A percentile compares a stretch with the other conserved stretches of the same genome.
phyloP scores from a whole-genome alignment of 2,329 filamentous ascomycete species.

The Nakataea oryzae region DNA sequence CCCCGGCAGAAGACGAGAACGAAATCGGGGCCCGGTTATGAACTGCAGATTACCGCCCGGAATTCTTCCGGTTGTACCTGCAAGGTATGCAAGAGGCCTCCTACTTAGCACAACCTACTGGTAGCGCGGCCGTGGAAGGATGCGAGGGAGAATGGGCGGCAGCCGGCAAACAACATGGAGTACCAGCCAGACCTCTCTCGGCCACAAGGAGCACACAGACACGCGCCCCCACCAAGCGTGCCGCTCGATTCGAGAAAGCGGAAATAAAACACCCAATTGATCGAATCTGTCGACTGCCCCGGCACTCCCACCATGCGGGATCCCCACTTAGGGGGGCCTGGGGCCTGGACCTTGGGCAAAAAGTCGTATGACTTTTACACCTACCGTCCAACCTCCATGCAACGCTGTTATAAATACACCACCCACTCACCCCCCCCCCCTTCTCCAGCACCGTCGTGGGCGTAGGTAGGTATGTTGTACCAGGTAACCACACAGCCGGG shows the following conservation, averaged over 20 bases:
- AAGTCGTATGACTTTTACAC: background rate
- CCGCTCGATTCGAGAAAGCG: conserved; percentile 1
- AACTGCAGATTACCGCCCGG: background rate
- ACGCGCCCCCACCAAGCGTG: background rate
- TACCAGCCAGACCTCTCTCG: too few relatives aligned
- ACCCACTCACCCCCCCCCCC: too few relatives aligned
- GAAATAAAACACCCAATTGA: background rate
- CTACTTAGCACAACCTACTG: background rate
- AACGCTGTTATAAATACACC: too few relatives aligned
- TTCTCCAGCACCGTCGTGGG: too few relatives aligned
- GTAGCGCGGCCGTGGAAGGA: too few relatives aligned
- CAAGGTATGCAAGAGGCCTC: background rate
- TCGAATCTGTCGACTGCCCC: background rate
- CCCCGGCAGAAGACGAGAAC: background rate
- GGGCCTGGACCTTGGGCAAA: background rate
- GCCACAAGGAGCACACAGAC: too few relatives aligned
- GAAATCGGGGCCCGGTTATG: background rate
- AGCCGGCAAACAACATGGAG: too few relatives aligned
- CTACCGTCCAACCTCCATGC: too few relatives aligned
- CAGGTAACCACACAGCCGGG: too few relatives aligned
- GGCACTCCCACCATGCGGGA: background rate
- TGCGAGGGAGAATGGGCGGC: too few relatives aligned
- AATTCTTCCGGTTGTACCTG: too few relatives aligned
- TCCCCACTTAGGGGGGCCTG: background rate
- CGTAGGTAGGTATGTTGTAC: too few relatives aligned